Evolutionary conservation across 225 moss, liverwort and hornwort species (phyloP), one percentile per base, ranked within the genome.

Genomic region (Physcomitrellopsis africana): DNA sequence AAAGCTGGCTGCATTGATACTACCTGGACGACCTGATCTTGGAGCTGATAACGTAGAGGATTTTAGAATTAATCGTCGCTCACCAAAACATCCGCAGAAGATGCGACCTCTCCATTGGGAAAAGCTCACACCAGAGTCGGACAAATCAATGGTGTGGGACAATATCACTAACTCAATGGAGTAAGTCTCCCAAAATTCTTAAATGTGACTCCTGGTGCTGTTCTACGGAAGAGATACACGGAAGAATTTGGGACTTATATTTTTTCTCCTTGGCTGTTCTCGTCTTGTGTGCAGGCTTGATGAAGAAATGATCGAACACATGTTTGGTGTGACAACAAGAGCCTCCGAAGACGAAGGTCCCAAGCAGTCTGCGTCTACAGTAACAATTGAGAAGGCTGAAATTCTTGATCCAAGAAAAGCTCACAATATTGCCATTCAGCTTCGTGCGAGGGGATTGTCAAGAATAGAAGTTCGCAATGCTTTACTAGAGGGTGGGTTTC

Each of bases 341-440:
- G 65, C 64, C 23, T 71, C 85, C 1, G 67, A 32, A 0, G 82
- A 76, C 58, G 76, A 84, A 4, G 16, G 19, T 32, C 78, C 74
- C 3, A 82, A 80, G 55, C 73, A 64, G 61, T 79, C 65, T 2
- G 23, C 73, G 10, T 42, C 68, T 1, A 8, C 56, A 22, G 32
- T 70, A 10, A 19, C 53, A 27, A 10, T 68, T 44, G 73, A 64
- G 78, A 81, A 67, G 59, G 47, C 20, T 44, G 78, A 82, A 37
- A 68, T 95, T 23, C 74, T 95, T 3, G 93, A 95, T 69, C 72
- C 85, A 9, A 87, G 82, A 51, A 95, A 93, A 78, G 89, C 95
- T 51, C 95, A 93, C 67, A 90, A 91, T 74, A 89, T 95, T 76
- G 83, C 93, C 5, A 95, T 95, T 24, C 95, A 95, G 79, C 81